phyloP scores from a whole-genome alignment of 495 filamentous ascomycete species.

The Staphylotrichum longicolle region DNA sequence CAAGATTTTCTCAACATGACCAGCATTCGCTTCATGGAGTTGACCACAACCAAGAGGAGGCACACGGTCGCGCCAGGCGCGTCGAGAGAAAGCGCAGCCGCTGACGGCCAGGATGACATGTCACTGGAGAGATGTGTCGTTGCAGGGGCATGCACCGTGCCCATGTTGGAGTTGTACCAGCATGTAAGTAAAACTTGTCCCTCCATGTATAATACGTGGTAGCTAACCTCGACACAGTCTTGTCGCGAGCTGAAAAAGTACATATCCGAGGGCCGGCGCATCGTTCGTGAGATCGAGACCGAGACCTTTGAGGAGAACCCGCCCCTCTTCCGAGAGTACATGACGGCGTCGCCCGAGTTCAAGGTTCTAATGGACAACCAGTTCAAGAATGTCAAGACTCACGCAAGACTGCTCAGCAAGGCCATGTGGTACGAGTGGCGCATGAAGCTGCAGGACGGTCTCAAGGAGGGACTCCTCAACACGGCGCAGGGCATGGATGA shows the following conservation, averaged over 20 bases:
- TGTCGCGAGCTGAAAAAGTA: constrained; percentile 94
- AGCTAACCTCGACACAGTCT: constrained; percentile 51
- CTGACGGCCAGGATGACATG: constrained; percentile 48
- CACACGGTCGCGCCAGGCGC: constrained; percentile 69
- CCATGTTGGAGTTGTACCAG: constrained; percentile 90
- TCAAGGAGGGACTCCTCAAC: constrained; percentile 73
- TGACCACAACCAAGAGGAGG: constrained; percentile 84
- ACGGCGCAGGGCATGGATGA: constrained; percentile 71
- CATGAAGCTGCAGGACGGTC: constrained; percentile 79
- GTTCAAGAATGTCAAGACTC: constrained; percentile 92
- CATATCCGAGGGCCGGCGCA: constrained; percentile 82
- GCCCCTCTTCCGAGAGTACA: constrained; percentile 85
- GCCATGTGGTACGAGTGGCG: constrained; percentile 98
- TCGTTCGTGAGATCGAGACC: constrained; percentile 83
- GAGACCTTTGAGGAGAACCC: constrained; percentile 88
- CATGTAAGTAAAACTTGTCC: constrained; percentile 59
- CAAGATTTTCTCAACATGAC: constrained; percentile 95
- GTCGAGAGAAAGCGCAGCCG: constrained; percentile 40
- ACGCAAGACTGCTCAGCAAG: constrained; percentile 84
- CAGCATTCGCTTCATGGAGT: constrained; percentile 94
- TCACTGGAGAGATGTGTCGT: constrained; percentile 76
- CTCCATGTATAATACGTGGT: not conserved
- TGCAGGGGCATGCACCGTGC: constrained; percentile 85
- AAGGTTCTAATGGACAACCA: constrained; percentile 88
- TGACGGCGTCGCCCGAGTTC: constrained; percentile 79